Percentiles rank a stretch among this genome's conserved stretches.
Conservation (phyloP, 345 rosid species). For the Moringa oleifera region DNA sequence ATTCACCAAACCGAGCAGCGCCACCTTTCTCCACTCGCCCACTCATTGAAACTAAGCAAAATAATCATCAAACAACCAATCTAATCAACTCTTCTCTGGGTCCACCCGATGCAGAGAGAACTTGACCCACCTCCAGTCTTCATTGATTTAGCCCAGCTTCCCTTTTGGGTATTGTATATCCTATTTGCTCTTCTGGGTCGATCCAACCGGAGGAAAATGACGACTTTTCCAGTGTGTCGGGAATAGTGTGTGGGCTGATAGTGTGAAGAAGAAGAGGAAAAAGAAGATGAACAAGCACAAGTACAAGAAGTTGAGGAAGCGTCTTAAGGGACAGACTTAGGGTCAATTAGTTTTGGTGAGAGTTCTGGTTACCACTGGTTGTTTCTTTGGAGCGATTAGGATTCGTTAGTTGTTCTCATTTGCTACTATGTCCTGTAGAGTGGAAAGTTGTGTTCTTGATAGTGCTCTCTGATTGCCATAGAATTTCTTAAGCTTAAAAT, state of each 20-base stretch:
- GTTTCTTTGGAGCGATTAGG: not conserved
- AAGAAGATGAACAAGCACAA: conserved; percentile 72
- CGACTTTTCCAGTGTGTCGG: conserved; percentile 7
- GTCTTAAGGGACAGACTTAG: conserved; percentile 31
- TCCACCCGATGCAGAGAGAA: not conserved
- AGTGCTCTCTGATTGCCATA: not conserved
- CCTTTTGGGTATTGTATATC: not conserved
- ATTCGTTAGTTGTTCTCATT: too few species aligned
- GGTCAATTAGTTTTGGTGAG: not conserved
- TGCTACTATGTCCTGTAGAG: not conserved
- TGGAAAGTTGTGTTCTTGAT: not conserved
- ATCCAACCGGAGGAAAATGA: not conserved
- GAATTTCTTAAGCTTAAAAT: not conserved
- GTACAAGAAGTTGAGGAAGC: conserved; percentile 47
- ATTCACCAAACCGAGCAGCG: not conserved
- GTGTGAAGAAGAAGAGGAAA: conserved; percentile 73
- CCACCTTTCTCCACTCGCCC: not conserved
- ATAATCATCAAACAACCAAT: not conserved
- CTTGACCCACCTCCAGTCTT: not conserved
- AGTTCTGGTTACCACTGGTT: not conserved
- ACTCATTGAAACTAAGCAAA: not conserved
- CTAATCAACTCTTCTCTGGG: not conserved
- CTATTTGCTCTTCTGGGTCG: not conserved
- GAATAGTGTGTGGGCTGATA: conserved; percentile 44
- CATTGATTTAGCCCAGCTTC: not conserved